These are phyloP conservation scores for Rubia balearica DNA, from an alignment of 305 asterid genomes.

Conservation along the genomic window DNA sequence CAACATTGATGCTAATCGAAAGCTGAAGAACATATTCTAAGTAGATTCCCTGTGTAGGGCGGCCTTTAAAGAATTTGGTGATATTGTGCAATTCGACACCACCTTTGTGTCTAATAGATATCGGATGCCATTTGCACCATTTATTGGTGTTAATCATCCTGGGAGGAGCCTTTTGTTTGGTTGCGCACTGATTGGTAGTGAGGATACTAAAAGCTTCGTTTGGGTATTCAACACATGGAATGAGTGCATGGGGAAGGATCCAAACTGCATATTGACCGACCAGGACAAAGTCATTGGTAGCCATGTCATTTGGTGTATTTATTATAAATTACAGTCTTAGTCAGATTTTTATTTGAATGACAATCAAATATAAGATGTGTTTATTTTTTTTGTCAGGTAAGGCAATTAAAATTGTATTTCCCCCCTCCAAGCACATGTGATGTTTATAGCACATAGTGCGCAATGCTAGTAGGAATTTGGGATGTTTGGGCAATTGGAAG, in stretches of 20 bases:
- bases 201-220: background rate
- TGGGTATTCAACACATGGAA: background rate
- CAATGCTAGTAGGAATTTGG: too few species aligned
- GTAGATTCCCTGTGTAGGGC: background rate
- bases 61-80: background rate
- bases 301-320: too few species aligned
- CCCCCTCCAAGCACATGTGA: too few species aligned
- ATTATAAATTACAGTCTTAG: too few species aligned
- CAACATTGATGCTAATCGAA: background rate
- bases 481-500: too few species aligned
- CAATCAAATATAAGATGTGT: too few species aligned
- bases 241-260: background rate
- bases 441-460: too few species aligned
- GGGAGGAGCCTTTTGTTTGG: background rate
- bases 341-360: too few species aligned
- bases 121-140: background rate
- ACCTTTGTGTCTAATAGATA: background rate
- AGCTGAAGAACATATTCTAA: background rate
- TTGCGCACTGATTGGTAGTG: background rate
- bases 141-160: background rate
- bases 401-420: too few species aligned
- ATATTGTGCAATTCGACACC: background rate
- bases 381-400: too few species aligned
- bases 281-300: background rate
- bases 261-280: background rate